Base-by-base conservation (phyloP, 768 basidiomycete genomes). In the Gloeophyllum trabeum region DNA sequence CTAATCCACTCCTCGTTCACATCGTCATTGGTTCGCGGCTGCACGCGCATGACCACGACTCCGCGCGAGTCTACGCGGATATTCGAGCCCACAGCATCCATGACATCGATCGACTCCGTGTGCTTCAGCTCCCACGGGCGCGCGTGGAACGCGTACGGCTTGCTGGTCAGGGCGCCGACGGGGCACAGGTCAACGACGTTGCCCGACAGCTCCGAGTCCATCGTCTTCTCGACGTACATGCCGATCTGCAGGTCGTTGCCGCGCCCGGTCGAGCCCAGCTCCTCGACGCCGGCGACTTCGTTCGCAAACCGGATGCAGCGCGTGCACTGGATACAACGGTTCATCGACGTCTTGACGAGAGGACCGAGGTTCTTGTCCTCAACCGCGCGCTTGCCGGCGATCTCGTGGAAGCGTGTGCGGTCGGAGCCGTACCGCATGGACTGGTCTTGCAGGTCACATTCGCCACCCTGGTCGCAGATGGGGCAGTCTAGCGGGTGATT, bases 1-100 rank as follows among this genome's bases (percentile, higher is more conserved):
- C 76, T 91, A 60, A 99, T 94, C 96, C 96, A 98, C 61, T 99
- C 96, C 67, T 99, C 96, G 61, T 99, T 99, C 49, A 99, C 81
- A 51, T 96, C 88, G 61, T 98, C 96, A 58, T 97, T 98, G 39
- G 89, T 87, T 54, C 86, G 76, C 1, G 96, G 96, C 56, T 96
- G 92, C 51, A 99, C 75, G 39, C 96, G 82, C 93, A 98, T 98
- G 48, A 98, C 94, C 59, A 89, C 79, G 4, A 94, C 84, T 30
- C 92, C 92, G 25, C 94, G 77, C 26, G 93, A 93, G 61, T 99
- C 93, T 43, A 99, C 73, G 35, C 92, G 83, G 60, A 99, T 96
- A 61, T 97, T 98, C 47, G 87, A 91, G 12, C 96, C 96, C 36
- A 99, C 65, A 13, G 92, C 96, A 60, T 99, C 96, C 58, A 93